phyloP scores from a whole-genome alignment of 1,284 basidiomycete genomes.

The Athelia psychrophila region DNA sequence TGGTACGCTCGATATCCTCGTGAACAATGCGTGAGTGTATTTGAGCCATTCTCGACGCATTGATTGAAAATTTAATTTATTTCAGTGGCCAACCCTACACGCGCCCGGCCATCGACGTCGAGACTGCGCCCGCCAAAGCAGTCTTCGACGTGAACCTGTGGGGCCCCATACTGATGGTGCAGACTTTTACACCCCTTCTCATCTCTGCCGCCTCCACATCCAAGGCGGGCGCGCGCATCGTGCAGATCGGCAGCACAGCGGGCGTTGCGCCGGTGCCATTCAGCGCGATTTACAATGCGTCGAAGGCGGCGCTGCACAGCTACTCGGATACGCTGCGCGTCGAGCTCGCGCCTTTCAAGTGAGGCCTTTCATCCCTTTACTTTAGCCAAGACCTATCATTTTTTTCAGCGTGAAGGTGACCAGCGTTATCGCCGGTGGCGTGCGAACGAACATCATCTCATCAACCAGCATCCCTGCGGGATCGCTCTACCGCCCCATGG shows the following conservation, averaged over 20 bases:
- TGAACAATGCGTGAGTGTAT: conserved; percentile 15
- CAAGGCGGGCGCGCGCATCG: conserved; percentile 18
- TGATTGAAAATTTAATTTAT: neutral
- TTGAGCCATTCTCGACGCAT: neutral
- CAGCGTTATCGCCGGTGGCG: conserved; percentile 24
- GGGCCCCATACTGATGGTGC: conserved; percentile 20
- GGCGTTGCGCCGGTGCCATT: conserved; percentile 24
- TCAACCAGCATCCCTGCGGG: conserved; percentile 10
- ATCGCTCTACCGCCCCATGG: conserved; percentile 26
- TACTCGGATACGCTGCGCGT: conserved; percentile 25
- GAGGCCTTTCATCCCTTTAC: neutral
- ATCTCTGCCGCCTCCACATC: conserved; percentile 12
- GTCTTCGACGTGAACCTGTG: conserved; percentile 22
- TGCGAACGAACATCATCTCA: conserved; percentile 22
- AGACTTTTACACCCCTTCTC: conserved; percentile 27
- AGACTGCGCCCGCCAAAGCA: conserved; percentile 12
- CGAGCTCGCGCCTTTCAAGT: conserved; percentile 27
- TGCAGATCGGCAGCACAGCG: conserved; percentile 23
- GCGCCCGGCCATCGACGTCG: conserved; percentile 14
- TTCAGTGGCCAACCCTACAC: conserved; percentile 6
- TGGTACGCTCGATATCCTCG: conserved; percentile 16
- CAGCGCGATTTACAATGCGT: conserved; percentile 21
- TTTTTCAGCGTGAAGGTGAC: conserved; percentile 31
- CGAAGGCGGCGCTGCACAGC: conserved; percentile 26
- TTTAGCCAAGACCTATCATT: conserved; percentile 9